Percentiles rank a stretch among this genome's conserved stretches.
phyloP scores from a whole-genome alignment of 768 basidiomycete genomes.

The Leccinum variicolor region DNA sequence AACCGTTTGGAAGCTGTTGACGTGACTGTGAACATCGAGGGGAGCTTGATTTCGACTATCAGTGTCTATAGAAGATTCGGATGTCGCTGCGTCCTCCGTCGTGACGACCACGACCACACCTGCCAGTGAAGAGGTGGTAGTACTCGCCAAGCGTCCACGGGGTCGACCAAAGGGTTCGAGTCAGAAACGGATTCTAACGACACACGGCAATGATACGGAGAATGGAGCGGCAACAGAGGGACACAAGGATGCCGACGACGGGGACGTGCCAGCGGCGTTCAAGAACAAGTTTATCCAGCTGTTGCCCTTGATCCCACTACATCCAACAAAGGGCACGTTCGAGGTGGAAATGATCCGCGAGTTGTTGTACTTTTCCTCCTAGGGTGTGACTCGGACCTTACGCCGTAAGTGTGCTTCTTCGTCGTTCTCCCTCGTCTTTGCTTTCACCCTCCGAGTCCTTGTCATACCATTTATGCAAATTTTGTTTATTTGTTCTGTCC shows the following conservation, averaged over 20 bases:
- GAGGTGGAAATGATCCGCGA: constrained; percentile 78
- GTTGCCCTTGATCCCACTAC: constrained; percentile 68
- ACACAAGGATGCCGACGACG: constrained; percentile 3
- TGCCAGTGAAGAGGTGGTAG: neutral
- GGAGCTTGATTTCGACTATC: constrained; percentile 31
- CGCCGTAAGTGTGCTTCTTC: neutral
- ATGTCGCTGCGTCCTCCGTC: neutral
- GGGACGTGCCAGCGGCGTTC: constrained; percentile 22
- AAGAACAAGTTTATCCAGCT: constrained; percentile 70
- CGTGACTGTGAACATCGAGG: constrained; percentile 34
- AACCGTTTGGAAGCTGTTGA: constrained; percentile 34
- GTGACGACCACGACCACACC: neutral
- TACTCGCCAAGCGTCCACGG: constrained; percentile 10
- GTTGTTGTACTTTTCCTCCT: constrained; percentile 94
- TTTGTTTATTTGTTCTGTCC: too few relatives aligned
- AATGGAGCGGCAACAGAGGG: neutral
- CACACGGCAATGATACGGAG: neutral
- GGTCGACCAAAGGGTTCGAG: constrained; percentile 20
- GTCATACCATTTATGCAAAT: neutral
- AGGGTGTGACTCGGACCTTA: constrained; percentile 10
- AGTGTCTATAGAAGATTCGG: constrained; percentile 1
- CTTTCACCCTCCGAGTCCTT: neutral
- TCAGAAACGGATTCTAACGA: constrained; percentile 16
- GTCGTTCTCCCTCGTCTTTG: neutral
- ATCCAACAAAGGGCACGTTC: constrained; percentile 85